Conservation (phyloP, 2,329 filamentous ascomycete species). For the Colletotrichum cordylinicola region DNA sequence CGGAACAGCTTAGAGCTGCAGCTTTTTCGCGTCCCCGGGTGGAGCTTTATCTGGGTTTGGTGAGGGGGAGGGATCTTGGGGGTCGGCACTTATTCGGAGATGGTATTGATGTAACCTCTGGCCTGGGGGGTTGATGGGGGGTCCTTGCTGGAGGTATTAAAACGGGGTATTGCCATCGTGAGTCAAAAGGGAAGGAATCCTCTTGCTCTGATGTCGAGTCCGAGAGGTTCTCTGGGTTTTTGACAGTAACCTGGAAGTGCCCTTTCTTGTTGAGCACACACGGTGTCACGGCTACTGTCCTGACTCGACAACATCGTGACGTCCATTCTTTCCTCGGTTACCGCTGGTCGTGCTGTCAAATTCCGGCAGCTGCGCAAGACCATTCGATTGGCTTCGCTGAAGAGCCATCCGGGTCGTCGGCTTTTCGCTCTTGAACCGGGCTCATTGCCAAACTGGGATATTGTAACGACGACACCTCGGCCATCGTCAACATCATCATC, state of each 20-base stretch:
- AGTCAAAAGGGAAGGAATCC: not conserved
- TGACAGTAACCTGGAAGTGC: not conserved
- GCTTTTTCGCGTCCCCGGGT: not conserved
- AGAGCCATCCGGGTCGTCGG: not conserved
- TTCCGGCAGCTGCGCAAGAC: rapidly evolving
- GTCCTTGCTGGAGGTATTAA: not conserved
- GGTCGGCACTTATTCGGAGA: not conserved
- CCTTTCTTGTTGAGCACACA: not conserved
- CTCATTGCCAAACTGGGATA: not conserved
- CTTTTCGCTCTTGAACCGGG: not conserved
- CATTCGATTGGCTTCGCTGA: not conserved
- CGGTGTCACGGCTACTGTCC: rapidly evolving
- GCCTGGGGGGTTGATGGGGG: not conserved
- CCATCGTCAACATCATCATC: not conserved
- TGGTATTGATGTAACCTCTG: not conserved
- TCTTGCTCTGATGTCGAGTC: not conserved
- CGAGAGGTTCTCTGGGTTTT: rapidly evolving
- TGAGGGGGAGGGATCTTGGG: not conserved
- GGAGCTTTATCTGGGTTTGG: not conserved
- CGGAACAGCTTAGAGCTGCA: not conserved
- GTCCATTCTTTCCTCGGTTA: not conserved
- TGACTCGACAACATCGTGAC: not conserved
- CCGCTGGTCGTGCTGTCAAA: not conserved
- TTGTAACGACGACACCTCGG: not conserved
- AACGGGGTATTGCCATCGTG: not conserved